Conservation (phyloP, 768 basidiomycete genomes). For the Leccinellum luteum region DNA sequence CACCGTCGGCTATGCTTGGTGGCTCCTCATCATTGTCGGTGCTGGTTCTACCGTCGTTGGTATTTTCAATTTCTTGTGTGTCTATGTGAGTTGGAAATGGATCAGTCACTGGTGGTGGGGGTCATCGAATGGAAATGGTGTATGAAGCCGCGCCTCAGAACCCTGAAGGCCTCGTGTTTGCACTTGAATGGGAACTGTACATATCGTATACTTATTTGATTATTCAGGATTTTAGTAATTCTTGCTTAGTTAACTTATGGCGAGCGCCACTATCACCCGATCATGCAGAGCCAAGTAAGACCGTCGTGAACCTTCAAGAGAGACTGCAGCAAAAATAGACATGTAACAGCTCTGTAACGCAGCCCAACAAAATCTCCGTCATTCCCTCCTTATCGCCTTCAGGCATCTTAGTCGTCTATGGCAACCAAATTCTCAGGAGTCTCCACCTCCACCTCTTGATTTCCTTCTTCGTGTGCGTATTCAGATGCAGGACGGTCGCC, state of each 20-base stretch:
- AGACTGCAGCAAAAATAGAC: not conserved
- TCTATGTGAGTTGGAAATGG: constrained; percentile 64
- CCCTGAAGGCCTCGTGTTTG: too few species aligned
- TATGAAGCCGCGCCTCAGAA: constrained; percentile 8
- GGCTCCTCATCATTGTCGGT: constrained; percentile 68
- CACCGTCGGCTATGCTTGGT: constrained; percentile 78
- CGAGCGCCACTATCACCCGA: too few species aligned
- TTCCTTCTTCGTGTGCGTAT: constrained; percentile 5
- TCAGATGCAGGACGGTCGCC: not conserved
- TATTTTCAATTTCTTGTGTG: constrained; percentile 68
- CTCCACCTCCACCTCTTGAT: not conserved
- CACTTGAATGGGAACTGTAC: not conserved
- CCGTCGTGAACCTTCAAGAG: not conserved
- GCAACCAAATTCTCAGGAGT: not conserved
- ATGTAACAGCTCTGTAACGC: not conserved
- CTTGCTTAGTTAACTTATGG: not conserved
- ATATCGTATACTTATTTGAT: not conserved
- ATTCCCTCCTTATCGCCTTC: constrained; percentile 5
- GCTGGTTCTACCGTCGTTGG: constrained; percentile 73
- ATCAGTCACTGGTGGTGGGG: constrained; percentile 37
- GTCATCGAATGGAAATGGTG: constrained; percentile 10
- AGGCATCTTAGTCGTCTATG: not conserved
- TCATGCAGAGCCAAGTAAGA: too few species aligned
- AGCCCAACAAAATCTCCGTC: not conserved
- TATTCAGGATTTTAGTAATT: not conserved